Percentiles rank a stretch among this genome's conserved stretches.
These are phyloP conservation scores for Notholithocarpus densiflorus DNA, from an alignment of 306 rosid genomes.

Conservation along the genomic window DNA sequence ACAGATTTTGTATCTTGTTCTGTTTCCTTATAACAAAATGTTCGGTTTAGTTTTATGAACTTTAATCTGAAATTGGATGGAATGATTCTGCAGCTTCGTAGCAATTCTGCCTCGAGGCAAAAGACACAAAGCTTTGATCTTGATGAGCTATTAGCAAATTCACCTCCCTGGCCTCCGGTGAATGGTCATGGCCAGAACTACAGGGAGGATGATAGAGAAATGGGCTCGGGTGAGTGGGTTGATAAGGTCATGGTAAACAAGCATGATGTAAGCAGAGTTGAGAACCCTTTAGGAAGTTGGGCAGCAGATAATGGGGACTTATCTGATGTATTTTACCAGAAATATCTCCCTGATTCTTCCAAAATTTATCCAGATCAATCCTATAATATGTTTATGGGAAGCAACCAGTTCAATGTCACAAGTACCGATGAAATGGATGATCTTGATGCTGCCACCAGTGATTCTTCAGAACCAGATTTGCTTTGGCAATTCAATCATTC, in stretches of 20 bases:
- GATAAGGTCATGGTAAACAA: conserved; percentile 99
- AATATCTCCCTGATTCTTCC: conserved; percentile 81
- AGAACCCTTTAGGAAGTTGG: conserved; percentile 67
- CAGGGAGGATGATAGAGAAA: conserved; percentile 75
- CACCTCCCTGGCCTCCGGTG: conserved; percentile 92
- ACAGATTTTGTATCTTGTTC: not conserved
- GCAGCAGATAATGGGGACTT: conserved; percentile 62
- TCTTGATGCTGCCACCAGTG: conserved; percentile 90
- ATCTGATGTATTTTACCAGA: conserved; percentile 71
- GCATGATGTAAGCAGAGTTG: conserved; percentile 57
- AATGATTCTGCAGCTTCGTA: conserved; percentile 53
- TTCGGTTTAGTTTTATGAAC: conserved; percentile 14
- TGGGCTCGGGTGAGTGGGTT: conserved; percentile 76
- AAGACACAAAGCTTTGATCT: conserved; percentile 76
- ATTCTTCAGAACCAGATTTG: conserved; percentile 88
- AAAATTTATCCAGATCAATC: conserved; percentile 59
- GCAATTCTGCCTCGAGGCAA: conserved; percentile 45
- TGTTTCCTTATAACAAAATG: not conserved
- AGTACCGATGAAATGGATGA: conserved; percentile 77
- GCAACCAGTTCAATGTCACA: conserved; percentile 49
- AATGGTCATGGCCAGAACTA: conserved; percentile 54
- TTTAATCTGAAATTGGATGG: conserved; percentile 3
- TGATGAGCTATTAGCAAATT: conserved; percentile 69
- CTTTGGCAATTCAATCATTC: conserved; percentile 90
- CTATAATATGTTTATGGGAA: conserved; percentile 58